phyloP scores from a whole-genome alignment of 2,329 filamentous ascomycete genomes.

The Chaetomium strumarium region DNA sequence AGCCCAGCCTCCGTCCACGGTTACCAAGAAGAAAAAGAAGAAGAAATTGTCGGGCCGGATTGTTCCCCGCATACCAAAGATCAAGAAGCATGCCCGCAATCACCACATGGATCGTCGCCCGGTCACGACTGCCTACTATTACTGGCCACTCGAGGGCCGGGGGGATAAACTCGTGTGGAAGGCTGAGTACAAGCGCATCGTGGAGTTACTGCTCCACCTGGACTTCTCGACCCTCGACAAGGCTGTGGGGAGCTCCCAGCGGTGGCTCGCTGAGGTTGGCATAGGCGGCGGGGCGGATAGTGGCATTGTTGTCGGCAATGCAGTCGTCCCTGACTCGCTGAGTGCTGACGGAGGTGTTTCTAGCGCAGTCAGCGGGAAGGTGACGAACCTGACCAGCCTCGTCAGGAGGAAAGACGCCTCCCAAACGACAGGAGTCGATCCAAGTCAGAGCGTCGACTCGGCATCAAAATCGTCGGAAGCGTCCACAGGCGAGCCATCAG shows the following conservation, averaged over 20 bases:
- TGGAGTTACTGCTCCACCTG: conserved; percentile 64
- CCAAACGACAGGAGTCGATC: background rate
- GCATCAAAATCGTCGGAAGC: background rate
- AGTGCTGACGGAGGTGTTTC: conserved; percentile 21
- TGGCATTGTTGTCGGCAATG: conserved; percentile 42
- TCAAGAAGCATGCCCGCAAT: conserved; percentile 54
- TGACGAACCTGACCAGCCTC: conserved; percentile 46
- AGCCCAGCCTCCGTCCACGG: conserved; percentile 14
- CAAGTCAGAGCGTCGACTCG: background rate
- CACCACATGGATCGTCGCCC: conserved; percentile 45
- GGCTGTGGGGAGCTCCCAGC: conserved; percentile 57
- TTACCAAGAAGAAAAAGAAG: conserved; percentile 36
- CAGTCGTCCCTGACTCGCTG: conserved; percentile 17
- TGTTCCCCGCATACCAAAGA: conserved; percentile 54
- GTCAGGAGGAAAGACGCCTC: conserved; percentile 33
- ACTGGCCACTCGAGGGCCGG: conserved; percentile 57
- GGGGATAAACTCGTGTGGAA: conserved; percentile 60
- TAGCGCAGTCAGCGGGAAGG: conserved; percentile 17
- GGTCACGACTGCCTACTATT: conserved; percentile 55
- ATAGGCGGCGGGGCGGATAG: conserved; percentile 48
- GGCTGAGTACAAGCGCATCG: conserved; percentile 58
- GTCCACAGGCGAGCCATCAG: conserved; percentile 22
- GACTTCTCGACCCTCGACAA: conserved; percentile 65
- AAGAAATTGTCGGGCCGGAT: conserved; percentile 54
- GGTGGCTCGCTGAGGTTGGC: conserved; percentile 65